Percentiles rank a stretch among this genome's conserved stretches.
These are phyloP conservation scores for Cetradonia linearis DNA, from an alignment of 495 filamentous ascomycete species.

Conservation along the genomic window DNA sequence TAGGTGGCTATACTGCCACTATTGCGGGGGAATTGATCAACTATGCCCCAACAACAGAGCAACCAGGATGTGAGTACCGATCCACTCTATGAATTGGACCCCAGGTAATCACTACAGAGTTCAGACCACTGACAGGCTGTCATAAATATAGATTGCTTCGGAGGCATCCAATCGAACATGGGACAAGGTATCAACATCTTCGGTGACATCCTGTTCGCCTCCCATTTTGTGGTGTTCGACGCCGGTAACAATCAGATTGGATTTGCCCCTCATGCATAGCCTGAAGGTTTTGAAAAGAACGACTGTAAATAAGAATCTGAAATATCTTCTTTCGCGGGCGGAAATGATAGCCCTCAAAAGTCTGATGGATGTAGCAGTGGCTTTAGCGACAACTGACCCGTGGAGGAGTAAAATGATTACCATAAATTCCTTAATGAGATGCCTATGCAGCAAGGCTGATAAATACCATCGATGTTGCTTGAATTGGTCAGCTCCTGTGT, in stretches of 20 bases:
- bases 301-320: not conserved
- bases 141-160: conserved; percentile 49
- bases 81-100: not conserved
- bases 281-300: not conserved
- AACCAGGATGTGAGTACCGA: conserved; percentile 16
- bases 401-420: not conserved
- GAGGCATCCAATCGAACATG: conserved; percentile 56
- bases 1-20: conserved; percentile 52
- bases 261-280: conserved; percentile 42
- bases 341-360: not conserved
- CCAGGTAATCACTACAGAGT: not conserved
- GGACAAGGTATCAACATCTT: conserved; percentile 55
- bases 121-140: conserved; percentile 2
- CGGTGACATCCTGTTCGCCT: conserved; percentile 72
- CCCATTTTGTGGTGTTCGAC: conserved; percentile 72
- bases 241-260: conserved; percentile 49
- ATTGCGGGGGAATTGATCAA: conserved; percentile 59
- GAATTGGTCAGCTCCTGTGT: not conserved
- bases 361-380: not conserved
- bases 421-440: conserved; percentile 2
- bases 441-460: not conserved
- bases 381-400: not conserved
- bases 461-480: not conserved
- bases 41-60: conserved; percentile 45
- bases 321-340: not conserved